phyloP scores from a whole-genome alignment of 1,139 yeast genomes.

The Diutina scorzettiae region DNA sequence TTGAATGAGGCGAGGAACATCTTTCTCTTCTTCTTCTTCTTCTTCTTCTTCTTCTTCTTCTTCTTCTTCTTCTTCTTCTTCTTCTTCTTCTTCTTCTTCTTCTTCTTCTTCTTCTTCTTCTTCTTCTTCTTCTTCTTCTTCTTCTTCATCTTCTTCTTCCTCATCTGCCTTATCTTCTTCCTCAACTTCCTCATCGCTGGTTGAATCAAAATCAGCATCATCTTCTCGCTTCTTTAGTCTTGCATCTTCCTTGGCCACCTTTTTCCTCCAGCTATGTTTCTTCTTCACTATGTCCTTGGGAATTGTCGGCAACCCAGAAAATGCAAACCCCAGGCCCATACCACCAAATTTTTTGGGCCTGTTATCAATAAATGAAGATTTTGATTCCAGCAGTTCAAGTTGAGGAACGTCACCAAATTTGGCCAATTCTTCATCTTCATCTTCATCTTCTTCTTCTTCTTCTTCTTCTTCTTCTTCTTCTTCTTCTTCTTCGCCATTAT shows the following conservation, averaged over 20 bases:
- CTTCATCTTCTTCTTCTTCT: slow-evolving; percentile 9
- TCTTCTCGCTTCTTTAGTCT: slow-evolving; percentile 23
- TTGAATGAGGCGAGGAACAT: slow-evolving; percentile 22
- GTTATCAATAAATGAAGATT: slow-evolving; percentile 57
- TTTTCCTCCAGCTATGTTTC: slow-evolving; percentile 33
- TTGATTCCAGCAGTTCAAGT: slow-evolving; percentile 9
- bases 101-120: slow-evolving; percentile 13
- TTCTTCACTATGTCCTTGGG: slow-evolving; percentile 25
- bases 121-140: slow-evolving; percentile 11
- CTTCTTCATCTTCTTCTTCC: slow-evolving; percentile 25
- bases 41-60: slow-evolving; percentile 13
- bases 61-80: slow-evolving; percentile 10
- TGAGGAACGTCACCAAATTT: neutral
- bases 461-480: slow-evolving; percentile 7
- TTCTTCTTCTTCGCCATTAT: slow-evolving; percentile 5
- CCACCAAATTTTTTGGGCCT: slow-evolving; percentile 59
- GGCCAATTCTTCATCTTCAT: slow-evolving; percentile 13
- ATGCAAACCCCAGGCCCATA: slow-evolving; percentile 55
- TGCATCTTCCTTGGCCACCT: slow-evolving; percentile 26
- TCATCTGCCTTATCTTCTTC: slow-evolving; percentile 24
- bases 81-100: slow-evolving; percentile 14
- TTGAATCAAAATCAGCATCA: slow-evolving; percentile 25
- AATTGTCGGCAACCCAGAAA: slow-evolving; percentile 41
- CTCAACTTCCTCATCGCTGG: slow-evolving; percentile 16
- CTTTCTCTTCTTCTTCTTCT: slow-evolving; percentile 11